Percentiles rank a stretch among this genome's conserved stretches.
These are phyloP conservation scores for Fusarium sacchari DNA, from an alignment of 2,329 filamentous ascomycete genomes.

Conservation along the genomic window DNA sequence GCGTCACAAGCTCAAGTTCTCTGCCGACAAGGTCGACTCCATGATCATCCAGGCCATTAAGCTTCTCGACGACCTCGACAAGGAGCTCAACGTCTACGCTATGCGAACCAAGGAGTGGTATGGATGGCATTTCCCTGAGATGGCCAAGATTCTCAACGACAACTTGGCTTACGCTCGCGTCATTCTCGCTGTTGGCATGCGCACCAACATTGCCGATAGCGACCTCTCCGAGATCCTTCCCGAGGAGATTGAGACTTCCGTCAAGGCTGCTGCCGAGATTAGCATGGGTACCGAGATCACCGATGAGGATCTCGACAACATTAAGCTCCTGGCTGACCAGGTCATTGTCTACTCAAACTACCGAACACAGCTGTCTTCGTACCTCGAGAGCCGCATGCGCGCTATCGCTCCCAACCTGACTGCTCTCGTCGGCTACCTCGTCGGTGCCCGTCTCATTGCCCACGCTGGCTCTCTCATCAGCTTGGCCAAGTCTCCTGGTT, in stretches of 20 bases:
- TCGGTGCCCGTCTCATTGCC: conserved; percentile 93
- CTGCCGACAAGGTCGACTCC: conserved; percentile 96
- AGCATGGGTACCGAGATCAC: conserved; percentile 99
- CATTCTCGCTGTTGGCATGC: conserved; percentile 89
- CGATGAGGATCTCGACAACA: conserved; percentile 91
- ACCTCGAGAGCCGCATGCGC: conserved; percentile 92
- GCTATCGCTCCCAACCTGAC: conserved; percentile 97
- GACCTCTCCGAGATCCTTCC: conserved; percentile 92
- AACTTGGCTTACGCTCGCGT: conserved; percentile 93
- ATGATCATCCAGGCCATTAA: conserved; percentile 99
- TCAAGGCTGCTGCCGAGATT: conserved; percentile 95
- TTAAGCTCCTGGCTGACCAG: conserved; percentile 89
- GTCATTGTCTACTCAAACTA: conserved; percentile 93
- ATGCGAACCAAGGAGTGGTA: conserved; percentile 99
- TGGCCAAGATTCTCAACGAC: conserved; percentile 97
- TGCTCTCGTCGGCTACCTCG: conserved; percentile 89
- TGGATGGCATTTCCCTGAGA: conserved; percentile 99
- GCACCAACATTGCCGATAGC: conserved; percentile 77
- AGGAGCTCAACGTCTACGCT: conserved; percentile 97
- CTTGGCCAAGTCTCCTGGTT: conserved; percentile 93
- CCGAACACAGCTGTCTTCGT: conserved; percentile 85
- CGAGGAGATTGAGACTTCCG: conserved; percentile 90
- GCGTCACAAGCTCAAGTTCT: conserved; percentile 98
- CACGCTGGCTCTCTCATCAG: conserved; percentile 95
- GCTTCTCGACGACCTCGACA: conserved; percentile 94